Evolutionary conservation across 768 basidiomycete species (phyloP).

Genomic region (Clavaria fumosa): DNA sequence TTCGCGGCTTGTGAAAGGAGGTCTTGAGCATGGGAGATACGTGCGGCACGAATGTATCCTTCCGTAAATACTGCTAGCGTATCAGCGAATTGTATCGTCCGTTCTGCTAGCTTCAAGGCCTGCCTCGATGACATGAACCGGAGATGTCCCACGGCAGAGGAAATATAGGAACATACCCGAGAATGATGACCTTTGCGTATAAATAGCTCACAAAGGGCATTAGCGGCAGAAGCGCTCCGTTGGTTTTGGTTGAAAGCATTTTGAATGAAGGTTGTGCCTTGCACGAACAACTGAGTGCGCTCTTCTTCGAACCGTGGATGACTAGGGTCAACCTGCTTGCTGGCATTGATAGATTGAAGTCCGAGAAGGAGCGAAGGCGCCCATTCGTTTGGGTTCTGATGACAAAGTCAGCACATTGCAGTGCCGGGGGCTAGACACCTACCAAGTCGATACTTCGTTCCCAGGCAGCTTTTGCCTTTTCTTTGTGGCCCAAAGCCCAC

Average conservation of each 20-base stretch:
- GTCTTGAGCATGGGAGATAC: constrained; percentile 64
- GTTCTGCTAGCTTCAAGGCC: constrained; percentile 87
- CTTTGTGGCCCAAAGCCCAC: constrained; percentile 77
- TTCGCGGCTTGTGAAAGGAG: constrained; percentile 45
- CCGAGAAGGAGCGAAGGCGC: constrained; percentile 72
- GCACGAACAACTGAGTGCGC: constrained; percentile 40
- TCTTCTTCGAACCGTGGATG: no score
- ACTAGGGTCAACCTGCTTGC: constrained; percentile 50
- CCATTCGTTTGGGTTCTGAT: constrained; percentile 31
- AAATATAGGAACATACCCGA: constrained; percentile 26
- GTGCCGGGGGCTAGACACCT: constrained; percentile 16
- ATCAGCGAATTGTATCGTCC: constrained; percentile 89
- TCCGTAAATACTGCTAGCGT: constrained; percentile 74
- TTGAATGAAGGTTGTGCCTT: constrained; percentile 57
- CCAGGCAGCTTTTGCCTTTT: constrained; percentile 81
- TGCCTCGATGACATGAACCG: constrained; percentile 14
- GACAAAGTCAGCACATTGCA: background rate
- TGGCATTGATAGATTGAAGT: constrained; percentile 72
- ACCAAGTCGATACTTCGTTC: constrained; percentile 77
- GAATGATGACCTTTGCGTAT: constrained; percentile 51
- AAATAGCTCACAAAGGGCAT: constrained; percentile 69
- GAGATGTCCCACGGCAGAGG: background rate
- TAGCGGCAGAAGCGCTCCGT: constrained; percentile 67
- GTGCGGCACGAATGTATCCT: constrained; percentile 71
- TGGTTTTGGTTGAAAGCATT: constrained; percentile 70